Conservation (phyloP, 345 rosid genomes). For the Salix suchowensis region DNA sequence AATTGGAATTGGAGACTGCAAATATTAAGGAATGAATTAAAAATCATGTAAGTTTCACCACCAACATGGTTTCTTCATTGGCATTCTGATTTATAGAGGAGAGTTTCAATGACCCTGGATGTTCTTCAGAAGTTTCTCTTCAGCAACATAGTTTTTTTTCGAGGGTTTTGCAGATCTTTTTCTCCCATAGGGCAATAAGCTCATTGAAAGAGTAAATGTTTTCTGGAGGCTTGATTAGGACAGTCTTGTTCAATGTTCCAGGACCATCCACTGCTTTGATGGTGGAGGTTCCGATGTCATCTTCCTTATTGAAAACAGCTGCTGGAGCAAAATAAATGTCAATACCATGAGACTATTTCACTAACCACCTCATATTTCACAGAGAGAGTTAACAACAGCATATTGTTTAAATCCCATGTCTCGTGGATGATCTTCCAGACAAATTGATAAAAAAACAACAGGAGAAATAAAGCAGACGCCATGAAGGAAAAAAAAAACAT, state of each 20-base stretch:
- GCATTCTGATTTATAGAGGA: background rate
- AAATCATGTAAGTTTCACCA: background rate
- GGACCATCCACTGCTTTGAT: conserved; percentile 34
- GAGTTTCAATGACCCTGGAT: conserved; percentile 22
- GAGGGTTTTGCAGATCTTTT: conserved; percentile 29
- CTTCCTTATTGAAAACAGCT: conserved; percentile 19
- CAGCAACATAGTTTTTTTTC: conserved; percentile 22
- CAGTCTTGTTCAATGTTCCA: conserved; percentile 34
- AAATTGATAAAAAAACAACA: background rate
- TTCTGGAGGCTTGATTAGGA: conserved; percentile 20
- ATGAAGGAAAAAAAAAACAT: background rate
- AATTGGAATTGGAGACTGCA: conserved; percentile 13
- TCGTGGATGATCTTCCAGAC: background rate
- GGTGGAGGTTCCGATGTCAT: conserved; percentile 25
- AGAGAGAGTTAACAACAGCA: background rate
- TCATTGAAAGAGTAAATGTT: conserved; percentile 27
- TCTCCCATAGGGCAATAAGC: conserved; percentile 31
- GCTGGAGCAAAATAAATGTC: background rate
- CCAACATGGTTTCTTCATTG: background rate
- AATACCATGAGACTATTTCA: background rate
- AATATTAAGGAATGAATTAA: background rate
- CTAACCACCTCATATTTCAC: background rate
- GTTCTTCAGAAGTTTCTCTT: conserved; percentile 28
- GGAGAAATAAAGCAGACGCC: background rate
- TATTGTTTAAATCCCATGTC: background rate